Base-by-base conservation (phyloP, 1,139 yeast species). In the Yamadazyma trypodendri region DNA sequence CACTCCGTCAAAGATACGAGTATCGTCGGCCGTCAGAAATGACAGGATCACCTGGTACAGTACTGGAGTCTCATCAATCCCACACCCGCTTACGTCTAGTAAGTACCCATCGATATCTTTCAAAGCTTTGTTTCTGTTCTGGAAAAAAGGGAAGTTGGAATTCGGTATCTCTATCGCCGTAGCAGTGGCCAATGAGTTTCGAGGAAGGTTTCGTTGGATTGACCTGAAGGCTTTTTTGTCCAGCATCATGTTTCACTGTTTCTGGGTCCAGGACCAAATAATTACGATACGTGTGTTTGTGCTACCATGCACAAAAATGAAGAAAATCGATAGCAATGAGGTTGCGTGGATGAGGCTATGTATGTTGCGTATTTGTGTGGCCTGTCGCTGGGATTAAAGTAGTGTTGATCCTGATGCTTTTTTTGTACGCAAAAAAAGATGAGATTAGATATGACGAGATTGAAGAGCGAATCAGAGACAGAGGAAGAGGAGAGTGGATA, bases 91-190 rank as follows among this genome's bases (percentile, higher is more conserved):
- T 6, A 23, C 20, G 18, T 29, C 28, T 18, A 35, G 15, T 7
- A 24, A 12, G 7, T 17, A 16, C 4, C 37, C 37, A 8, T 23
- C 13, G 10, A 29, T 17, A 29, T 35, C 37, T 10, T 24, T 24
- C 10, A 35, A 12, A 9, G 18, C 9, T 18, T 17, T 15, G 15
- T 16, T 14, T 15, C 12, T 27, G 14, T 6, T 6, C 11, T 23
- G 6, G 6, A 6, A 12, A 14, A 4, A 24, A 12, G 15, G 12
- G 28, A 12, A 12, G 11, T 24, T 12, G 9, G 28, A 4, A 24
- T 14, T 16, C 4, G 31, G 31, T 20, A 28, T 28, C 21, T 15
- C 21, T 10, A 28, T 28, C 4, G 21, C 13, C 15, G 8, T 11
- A 5, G 22, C 31, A 9, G 31, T 14, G 21, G 20, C 5, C 21